Percentiles rank a stretch among this genome's conserved stretches.
These are phyloP conservation scores for Zygoascus biomembranicola DNA, from an alignment of 805 yeast species.

Conservation along the genomic window DNA sequence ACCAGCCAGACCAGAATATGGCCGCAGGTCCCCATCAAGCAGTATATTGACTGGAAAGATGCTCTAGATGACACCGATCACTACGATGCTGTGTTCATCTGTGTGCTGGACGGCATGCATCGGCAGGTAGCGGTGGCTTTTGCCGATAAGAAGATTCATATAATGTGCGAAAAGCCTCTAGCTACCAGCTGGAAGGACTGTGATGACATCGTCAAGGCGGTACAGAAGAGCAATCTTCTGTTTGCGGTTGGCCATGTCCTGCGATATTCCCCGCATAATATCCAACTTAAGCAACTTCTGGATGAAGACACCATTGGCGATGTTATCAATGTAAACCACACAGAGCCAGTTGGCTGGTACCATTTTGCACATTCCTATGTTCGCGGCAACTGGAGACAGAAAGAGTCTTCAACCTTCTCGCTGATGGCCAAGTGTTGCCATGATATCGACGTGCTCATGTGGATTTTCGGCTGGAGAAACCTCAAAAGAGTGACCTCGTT, in stretches of 20 bases:
- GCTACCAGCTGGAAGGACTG: slow-evolving; percentile 21
- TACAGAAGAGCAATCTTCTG: slow-evolving; percentile 16
- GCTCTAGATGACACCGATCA: slow-evolving; percentile 12
- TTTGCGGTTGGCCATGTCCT: slow-evolving; percentile 24
- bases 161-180: slow-evolving; percentile 22
- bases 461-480: slow-evolving; percentile 19
- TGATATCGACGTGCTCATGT: slow-evolving; percentile 21
- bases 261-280: slow-evolving; percentile 22
- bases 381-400: slow-evolving; percentile 22
- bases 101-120: slow-evolving; percentile 21
- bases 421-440: slow-evolving; percentile 26
- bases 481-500: slow-evolving; percentile 17
- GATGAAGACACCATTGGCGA: slow-evolving; percentile 19
- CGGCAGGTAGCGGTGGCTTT: slow-evolving; percentile 21
- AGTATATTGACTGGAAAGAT: slow-evolving; percentile 17
- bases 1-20: neutral
- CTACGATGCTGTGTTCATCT: slow-evolving; percentile 19
- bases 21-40: slow-evolving; percentile 4
- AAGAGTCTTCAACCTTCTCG: slow-evolving; percentile 17
- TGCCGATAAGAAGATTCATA: slow-evolving; percentile 19
- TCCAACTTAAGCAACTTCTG: slow-evolving; percentile 16
- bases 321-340: slow-evolving; percentile 21
- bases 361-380: slow-evolving; percentile 25
- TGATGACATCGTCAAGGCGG: slow-evolving; percentile 17
- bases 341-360: slow-evolving; percentile 24